Base-by-base conservation (phyloP, 1,284 basidiomycete species). In the Gomphus sp. region DNA sequence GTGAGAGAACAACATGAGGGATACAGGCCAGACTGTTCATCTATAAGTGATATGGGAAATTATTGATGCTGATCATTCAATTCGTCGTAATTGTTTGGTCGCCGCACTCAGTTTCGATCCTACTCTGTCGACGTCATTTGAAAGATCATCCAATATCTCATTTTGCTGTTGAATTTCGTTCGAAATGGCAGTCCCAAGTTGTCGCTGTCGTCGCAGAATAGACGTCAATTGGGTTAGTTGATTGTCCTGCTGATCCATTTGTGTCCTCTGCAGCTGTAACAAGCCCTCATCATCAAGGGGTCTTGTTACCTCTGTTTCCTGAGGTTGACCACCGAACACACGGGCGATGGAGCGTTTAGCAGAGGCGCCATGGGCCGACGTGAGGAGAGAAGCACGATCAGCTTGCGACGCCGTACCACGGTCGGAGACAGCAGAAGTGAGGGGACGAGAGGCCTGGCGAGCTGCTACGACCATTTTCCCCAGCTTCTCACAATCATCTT, bases 181-280 rank as follows among this genome's bases (percentile, higher is more conserved):
- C 60, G 82, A 80, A 63, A 99, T 98, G 16, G 93, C 92, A 63
- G 91, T 77, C 10, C 95, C 96, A 51, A 98, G 80, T 58, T 89
- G 84, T 64, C 85, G 80, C 73, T 98, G 95, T 45, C 92, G 79
- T 62, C 84, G 81, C n/a, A 99, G 75, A 60, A 97, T 85, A 0
- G 89, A 80, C 0, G 89, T 85, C 43, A 99, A 76, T 63, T 87
- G 81, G 11, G 85, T 76, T 31, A 97, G 78, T 67, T 95, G 89
- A 34, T 76, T 68, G 67, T 98, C 95, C 71, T 99, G 96, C 60
- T 86, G 77, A 51, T 85, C 80, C 70, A 98, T 87, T 71, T 91
- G 85, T 25, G 76, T 74, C 64, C 87, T 78, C 69, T 98, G 95
- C 58, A 95, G 75, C 64, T 87, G 81, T 25, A 95, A 68, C 34